Evolutionary conservation across 306 rosid genomes (phyloP).

Genomic region (Inga oerstediana): DNA sequence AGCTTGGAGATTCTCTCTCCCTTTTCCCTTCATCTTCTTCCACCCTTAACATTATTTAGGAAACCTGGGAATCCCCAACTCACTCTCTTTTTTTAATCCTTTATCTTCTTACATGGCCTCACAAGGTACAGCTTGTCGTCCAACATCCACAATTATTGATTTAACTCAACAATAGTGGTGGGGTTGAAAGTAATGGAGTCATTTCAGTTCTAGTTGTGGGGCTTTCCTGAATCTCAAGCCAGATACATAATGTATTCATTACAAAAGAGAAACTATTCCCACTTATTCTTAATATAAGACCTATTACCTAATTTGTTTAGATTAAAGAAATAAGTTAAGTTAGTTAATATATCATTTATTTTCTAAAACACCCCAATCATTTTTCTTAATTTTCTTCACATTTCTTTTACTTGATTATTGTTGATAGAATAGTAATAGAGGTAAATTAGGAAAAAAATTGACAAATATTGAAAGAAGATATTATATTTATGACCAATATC

Average conservation of each 20-base stretch:
- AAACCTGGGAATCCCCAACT: slow-evolving; percentile 25
- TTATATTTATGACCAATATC: too few species aligned
- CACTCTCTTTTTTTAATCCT: not conserved
- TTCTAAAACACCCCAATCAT: too few species aligned
- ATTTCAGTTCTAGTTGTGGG: not conserved
- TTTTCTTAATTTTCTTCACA: too few species aligned
- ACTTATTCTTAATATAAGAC: too few species aligned
- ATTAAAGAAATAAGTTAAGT: too few species aligned
- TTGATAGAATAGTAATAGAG: too few species aligned
- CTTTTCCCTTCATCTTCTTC: slow-evolving; percentile 24
- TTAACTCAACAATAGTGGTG: not conserved
- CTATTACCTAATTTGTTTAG: too few species aligned
- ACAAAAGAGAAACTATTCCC: not conserved
- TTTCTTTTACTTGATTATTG: too few species aligned
- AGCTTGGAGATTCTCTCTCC: slow-evolving; percentile 30
- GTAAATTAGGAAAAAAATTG: too few species aligned
- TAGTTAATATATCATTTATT: too few species aligned
- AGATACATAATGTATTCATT: not conserved
- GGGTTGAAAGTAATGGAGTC: not conserved
- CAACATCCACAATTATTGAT: not conserved
- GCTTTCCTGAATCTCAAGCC: not conserved
- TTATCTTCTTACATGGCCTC: not conserved
- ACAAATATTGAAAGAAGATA: too few species aligned
- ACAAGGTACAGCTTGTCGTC: not conserved
- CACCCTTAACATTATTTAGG: slow-evolving; percentile 17